These are phyloP conservation scores for Cryptococcus sp. DNA, from an alignment of 1,284 basidiomycete species.

Conservation along the genomic window DNA sequence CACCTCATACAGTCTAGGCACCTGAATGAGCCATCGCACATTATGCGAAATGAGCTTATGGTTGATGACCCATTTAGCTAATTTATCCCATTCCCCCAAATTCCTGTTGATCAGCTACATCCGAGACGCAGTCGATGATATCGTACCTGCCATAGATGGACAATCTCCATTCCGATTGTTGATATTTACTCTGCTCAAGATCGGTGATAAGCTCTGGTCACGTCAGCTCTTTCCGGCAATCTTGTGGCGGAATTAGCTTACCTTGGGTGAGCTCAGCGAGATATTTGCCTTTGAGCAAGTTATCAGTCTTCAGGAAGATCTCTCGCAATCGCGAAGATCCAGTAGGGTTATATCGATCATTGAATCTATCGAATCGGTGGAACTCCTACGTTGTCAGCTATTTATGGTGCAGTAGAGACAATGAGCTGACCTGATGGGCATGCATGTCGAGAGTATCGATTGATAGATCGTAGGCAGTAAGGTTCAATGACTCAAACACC, in stretches of 20 bases:
- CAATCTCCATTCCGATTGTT: conserved; percentile 96
- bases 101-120: conserved; percentile 31
- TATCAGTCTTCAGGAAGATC: conserved; percentile 99
- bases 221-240: neutral
- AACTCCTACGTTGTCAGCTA: conserved; percentile 55
- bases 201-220: conserved; percentile 85
- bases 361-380: conserved; percentile 96
- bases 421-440: conserved; percentile 69
- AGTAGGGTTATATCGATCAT: conserved; percentile 52
- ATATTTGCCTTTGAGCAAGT: conserved; percentile 85
- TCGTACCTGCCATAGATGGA: conserved; percentile 80
- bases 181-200: conserved; percentile 97
- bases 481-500: conserved; percentile 90
- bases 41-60: conserved; percentile 95
- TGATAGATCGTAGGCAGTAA: conserved; percentile 95
- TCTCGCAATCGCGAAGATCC: conserved; percentile 92
- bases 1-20: conserved; percentile 92
- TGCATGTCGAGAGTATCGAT: conserved; percentile 99
- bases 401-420: neutral
- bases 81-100: conserved; percentile 89
- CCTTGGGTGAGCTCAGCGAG: conserved; percentile 91
- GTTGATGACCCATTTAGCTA: conserved; percentile 93
- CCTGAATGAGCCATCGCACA: conserved; percentile 95
- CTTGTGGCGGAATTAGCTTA: conserved; percentile 38
- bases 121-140: neutral